Percentiles rank a stretch among this genome's conserved stretches.
These are phyloP conservation scores for Globisporangium echinulatum DNA, from an alignment of 352 stramenopile genomes.

Conservation along the genomic window DNA sequence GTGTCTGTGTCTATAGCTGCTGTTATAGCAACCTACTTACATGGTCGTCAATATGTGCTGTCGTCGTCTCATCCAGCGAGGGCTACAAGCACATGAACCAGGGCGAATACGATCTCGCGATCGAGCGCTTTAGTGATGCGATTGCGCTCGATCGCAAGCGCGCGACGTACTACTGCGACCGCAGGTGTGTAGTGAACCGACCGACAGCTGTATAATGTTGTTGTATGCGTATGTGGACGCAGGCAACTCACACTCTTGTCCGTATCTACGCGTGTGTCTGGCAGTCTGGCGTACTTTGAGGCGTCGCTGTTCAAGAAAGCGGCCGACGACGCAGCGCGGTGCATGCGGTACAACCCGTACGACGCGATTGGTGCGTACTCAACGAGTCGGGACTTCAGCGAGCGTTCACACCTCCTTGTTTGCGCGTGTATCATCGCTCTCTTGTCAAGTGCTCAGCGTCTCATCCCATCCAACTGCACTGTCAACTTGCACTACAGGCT, in stretches of 20 bases:
- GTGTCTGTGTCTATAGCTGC: background rate
- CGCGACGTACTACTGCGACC: conserved; percentile 90
- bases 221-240: background rate
- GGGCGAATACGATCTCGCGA: conserved; percentile 83
- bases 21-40: background rate
- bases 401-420: too few relatives aligned
- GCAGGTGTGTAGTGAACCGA: conserved; percentile 33
- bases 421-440: background rate
- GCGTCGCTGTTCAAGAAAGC: conserved; percentile 75
- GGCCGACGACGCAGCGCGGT: conserved; percentile 81
- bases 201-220: background rate
- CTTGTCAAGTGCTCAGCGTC: background rate
- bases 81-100: conserved; percentile 89
- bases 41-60: background rate
- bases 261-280: background rate
- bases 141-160: conserved; percentile 85
- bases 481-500: conserved; percentile 29
- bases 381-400: background rate
- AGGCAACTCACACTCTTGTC: background rate
- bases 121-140: conserved; percentile 91
- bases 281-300: conserved; percentile 65
- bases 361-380: conserved; percentile 80
- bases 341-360: conserved; percentile 90
- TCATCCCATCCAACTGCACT: too few relatives aligned
- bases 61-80: conserved; percentile 37